Evolutionary conservation across 2,329 filamentous ascomycete species (phyloP), one percentile per base, ranked within the genome.

Genomic region (Zelopaecilomyces penicillatus): DNA sequence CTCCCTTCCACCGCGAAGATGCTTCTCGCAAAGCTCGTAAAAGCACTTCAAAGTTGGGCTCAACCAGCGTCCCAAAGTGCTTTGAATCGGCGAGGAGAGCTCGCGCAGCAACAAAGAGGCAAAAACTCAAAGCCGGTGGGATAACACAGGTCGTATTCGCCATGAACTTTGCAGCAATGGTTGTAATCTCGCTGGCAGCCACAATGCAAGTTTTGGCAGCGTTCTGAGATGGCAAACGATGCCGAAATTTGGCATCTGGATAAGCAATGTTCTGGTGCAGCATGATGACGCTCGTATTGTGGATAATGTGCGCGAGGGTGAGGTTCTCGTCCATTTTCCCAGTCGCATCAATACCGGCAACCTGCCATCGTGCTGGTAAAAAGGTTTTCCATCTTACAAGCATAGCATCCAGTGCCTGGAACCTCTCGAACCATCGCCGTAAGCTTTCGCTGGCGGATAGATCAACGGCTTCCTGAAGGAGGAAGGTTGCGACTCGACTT

Each of bases 351-450:
- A 65, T 66, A 27, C 67, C 65, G 1, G 62, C 60, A 27, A 64
- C 61, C 2, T 59, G 53, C 69, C 69, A 72, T 42, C 62, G 61
- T 37, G 64, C 61, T 0, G 69, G 69, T 0, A 72, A 57, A 39
- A 69, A 67, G 35, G 69, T 58, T 45, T 71, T 71, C 69, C 69
- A 71, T 41, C 65, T 66, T 5, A 71, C 63, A 1, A 71, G 56
- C 2, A 65, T 58, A 0, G 69, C 48, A 48, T 71, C 68, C 6
- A 71, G 52, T 39, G 70, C 66, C 43, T 71, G 68, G 46, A 71
- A 71, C n/a, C 65, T 57, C 46, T 62, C 65, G 5, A 71, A 50
- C 68, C 68, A 71, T 27, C 56, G 55, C 12, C 64, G 59, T 10
- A 70, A 57, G 35, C 68, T 59, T 5, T 63, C 58, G 3, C 57